phyloP scores from a whole-genome alignment of 345 rosid species.

The Eucalyptus camaldulensis region DNA sequence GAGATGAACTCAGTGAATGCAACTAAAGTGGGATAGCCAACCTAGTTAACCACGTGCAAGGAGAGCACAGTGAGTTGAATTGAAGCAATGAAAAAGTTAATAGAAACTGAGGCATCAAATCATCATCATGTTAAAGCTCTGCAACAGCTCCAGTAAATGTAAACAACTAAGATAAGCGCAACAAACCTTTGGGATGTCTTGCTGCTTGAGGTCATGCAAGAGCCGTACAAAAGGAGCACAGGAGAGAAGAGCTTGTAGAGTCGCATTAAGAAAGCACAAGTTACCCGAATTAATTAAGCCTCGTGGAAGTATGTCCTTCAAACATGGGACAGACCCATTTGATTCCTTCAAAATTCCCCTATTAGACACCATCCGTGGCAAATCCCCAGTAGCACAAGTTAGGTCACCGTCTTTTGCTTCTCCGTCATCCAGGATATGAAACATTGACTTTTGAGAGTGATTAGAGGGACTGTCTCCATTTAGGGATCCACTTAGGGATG shows the following conservation, averaged over 20 bases:
- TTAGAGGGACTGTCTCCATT: constrained; percentile 21
- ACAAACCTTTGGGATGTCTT: constrained; percentile 50
- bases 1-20: constrained; percentile 68
- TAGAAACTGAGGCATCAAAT: neutral
- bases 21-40: constrained; percentile 58
- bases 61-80: neutral
- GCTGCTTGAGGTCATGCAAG: constrained; percentile 46
- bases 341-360: constrained; percentile 13
- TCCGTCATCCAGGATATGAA: constrained; percentile 30
- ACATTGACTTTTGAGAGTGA: constrained; percentile 29
- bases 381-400: constrained; percentile 5
- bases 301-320: constrained; percentile 43
- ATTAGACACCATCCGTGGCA: constrained; percentile 3
- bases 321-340: constrained; percentile 15
- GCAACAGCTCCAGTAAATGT: neutral
- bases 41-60: constrained; percentile 14
- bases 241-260: constrained; percentile 80
- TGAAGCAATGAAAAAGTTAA: neutral
- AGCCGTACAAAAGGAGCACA: constrained; percentile 86
- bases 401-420: constrained; percentile 2
- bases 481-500: constrained; percentile 10
- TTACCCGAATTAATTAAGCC: constrained; percentile 87
- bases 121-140: neutral
- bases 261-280: constrained; percentile 84
- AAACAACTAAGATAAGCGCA: neutral